phyloP scores from a whole-genome alignment of 768 basidiomycete genomes.

The Filobasidium wieringae region DNA sequence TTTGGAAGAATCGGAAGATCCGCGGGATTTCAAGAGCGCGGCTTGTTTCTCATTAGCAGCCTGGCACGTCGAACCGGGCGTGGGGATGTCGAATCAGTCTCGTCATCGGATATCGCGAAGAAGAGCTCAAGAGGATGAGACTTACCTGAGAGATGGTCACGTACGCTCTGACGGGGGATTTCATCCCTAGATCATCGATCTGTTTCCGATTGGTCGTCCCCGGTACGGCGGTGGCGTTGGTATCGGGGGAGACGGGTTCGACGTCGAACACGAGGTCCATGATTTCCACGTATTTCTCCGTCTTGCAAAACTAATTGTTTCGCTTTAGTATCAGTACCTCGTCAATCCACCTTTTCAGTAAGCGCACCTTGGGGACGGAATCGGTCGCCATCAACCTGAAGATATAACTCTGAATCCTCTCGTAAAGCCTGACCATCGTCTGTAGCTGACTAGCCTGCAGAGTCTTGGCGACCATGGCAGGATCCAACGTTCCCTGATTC shows the following conservation, averaged over 20 bases:
- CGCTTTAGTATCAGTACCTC: background rate
- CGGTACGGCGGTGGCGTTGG: constrained; percentile 16
- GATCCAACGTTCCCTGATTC: constrained; percentile 48
- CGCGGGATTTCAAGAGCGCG: constrained; percentile 14
- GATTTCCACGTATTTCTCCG: constrained; percentile 32
- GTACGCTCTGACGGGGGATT: constrained; percentile 30
- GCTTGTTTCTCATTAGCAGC: constrained; percentile 35
- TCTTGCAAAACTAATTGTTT: constrained; percentile 33
- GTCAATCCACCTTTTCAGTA: background rate
- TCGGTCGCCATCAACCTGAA: constrained; percentile 98
- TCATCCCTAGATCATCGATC: constrained; percentile 16
- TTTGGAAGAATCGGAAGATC: too few relatives aligned
- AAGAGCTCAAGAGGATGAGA: background rate
- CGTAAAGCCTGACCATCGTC: constrained; percentile 82
- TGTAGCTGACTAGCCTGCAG: constrained; percentile 94
- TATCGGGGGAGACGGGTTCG: constrained; percentile 19
- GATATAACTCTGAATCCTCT: constrained; percentile 90
- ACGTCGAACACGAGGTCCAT: constrained; percentile 30
- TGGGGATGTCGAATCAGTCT: background rate
- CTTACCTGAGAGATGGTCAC: constrained; percentile 39
- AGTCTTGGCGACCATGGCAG: constrained; percentile 57
- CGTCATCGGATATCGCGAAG: background rate
- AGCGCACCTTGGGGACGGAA: constrained; percentile 72
- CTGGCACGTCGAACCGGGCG: constrained; percentile 12
- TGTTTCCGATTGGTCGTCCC: background rate